A percentile compares a stretch with the other conserved stretches of the same genome.
These are phyloP conservation scores for Phytopythium litorale DNA, from an alignment of 352 stramenopile species.

Conservation along the genomic window DNA sequence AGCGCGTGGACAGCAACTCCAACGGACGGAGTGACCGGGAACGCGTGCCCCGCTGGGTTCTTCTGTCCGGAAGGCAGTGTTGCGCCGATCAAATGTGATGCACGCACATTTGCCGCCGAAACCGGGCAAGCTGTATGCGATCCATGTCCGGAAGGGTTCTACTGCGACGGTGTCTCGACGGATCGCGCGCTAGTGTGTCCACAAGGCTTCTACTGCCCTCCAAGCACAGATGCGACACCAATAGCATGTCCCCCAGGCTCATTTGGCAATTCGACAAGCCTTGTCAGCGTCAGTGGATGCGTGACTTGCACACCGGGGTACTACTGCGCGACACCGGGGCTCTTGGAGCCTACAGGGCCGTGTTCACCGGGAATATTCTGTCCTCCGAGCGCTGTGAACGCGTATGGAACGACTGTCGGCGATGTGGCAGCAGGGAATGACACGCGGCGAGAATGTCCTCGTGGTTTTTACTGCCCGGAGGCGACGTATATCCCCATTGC, in stretches of 20 bases:
- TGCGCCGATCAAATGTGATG: constrained; percentile 37
- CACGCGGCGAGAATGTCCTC: constrained; percentile 44
- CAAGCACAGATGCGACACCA: constrained; percentile 29
- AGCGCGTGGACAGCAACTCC: constrained; percentile 41
- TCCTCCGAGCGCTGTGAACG: constrained; percentile 29
- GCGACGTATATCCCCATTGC: constrained; percentile 57
- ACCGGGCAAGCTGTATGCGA: constrained; percentile 28
- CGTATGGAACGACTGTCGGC: constrained; percentile 29
- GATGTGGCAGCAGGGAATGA: constrained; percentile 11
- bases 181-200: constrained; percentile 40
- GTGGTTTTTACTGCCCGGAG: constrained; percentile 71
- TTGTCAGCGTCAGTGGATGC: constrained; percentile 40
- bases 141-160: constrained; percentile 58
- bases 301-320: constrained; percentile 29
- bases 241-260: constrained; percentile 65
- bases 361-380: constrained; percentile 66
- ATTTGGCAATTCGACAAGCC: constrained; percentile 38
- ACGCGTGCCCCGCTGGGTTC: constrained; percentile 48
- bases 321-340: constrained; percentile 31
- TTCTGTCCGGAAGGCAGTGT: constrained; percentile 55
- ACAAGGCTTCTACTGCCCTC: constrained; percentile 42
- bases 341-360: constrained; percentile 20
- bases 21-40: constrained; percentile 35
- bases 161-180: constrained; percentile 51
- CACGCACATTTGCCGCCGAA: constrained; percentile 31